phyloP scores from a whole-genome alignment of 805 yeast species.

The Candida dajiaensis region DNA sequence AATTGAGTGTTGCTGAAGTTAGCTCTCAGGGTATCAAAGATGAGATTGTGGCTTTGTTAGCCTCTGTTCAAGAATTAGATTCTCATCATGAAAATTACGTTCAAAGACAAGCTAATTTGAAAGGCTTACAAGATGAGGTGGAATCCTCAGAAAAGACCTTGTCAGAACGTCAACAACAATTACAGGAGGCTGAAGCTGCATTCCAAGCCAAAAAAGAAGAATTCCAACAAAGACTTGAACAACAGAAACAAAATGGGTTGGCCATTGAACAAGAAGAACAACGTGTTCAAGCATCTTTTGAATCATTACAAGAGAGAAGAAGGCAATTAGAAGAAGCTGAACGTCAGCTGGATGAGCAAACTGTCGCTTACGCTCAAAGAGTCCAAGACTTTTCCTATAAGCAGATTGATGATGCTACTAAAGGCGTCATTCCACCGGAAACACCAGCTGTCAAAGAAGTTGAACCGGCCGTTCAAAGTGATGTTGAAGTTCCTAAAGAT shows the following conservation, averaged over 20 bases:
- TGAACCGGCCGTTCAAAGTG: conserved; percentile 18
- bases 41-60: conserved; percentile 30
- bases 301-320: conserved; percentile 31
- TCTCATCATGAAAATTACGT: conserved; percentile 34
- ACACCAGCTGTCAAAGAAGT: conserved; percentile 9
- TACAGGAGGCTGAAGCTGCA: conserved; percentile 12
- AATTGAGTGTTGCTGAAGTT: conserved; percentile 57
- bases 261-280: conserved; percentile 32
- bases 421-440: conserved; percentile 10
- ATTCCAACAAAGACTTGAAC: conserved; percentile 26
- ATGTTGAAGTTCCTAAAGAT: conserved; percentile 20
- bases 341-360: conserved; percentile 33
- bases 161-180: conserved; percentile 23
- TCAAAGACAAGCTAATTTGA: conserved; percentile 29
- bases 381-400: conserved; percentile 34
- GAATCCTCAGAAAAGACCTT: conserved; percentile 33
- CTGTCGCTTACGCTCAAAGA: conserved; percentile 31
- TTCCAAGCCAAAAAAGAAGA: conserved; percentile 23
- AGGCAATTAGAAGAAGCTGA: conserved; percentile 33
- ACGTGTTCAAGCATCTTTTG: conserved; percentile 29
- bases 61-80: conserved; percentile 30
- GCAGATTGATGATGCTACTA: conserved; percentile 30
- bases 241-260: conserved; percentile 31
- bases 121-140: conserved; percentile 22
- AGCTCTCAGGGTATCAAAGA: conserved; percentile 38